Conservation (phyloP, 2,329 filamentous ascomycete species). For the Stachybotrys echinatus region DNA sequence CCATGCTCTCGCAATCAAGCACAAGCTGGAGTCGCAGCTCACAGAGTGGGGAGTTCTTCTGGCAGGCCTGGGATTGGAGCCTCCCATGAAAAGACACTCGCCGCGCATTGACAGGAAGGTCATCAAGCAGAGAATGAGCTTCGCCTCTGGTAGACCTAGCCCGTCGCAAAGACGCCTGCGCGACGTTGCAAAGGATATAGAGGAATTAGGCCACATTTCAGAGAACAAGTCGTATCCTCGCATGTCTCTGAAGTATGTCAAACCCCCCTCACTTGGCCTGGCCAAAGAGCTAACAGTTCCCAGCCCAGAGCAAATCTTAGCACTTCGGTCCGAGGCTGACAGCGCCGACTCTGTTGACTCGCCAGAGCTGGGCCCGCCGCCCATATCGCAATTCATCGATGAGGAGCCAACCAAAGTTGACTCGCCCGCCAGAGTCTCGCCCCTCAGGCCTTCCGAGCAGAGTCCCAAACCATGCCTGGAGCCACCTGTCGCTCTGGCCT, state of each 20-base stretch:
- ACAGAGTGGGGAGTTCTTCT: constrained; percentile 65
- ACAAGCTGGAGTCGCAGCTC: constrained; percentile 66
- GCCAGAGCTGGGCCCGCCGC: constrained; percentile 63
- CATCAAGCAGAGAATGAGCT: constrained; percentile 34
- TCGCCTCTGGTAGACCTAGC: constrained; percentile 33
- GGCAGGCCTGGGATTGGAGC: constrained; percentile 57
- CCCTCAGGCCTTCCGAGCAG: constrained; percentile 6
- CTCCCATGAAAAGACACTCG: constrained; percentile 44
- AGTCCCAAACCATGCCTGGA: constrained; percentile 20
- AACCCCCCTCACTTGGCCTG: not conserved
- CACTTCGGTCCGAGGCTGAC: constrained; percentile 44
- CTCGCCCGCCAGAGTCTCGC: constrained; percentile 30
- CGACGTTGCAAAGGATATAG: constrained; percentile 50
- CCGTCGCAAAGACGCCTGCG: constrained; percentile 52
- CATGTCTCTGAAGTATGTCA: constrained; percentile 60
- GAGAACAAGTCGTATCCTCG: constrained; percentile 66
- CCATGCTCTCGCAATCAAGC: constrained; percentile 64
- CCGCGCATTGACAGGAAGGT: constrained; percentile 31
- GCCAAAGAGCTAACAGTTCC: constrained; percentile 21
- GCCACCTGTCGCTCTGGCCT: constrained; percentile 23
- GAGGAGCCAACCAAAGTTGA: constrained; percentile 50
- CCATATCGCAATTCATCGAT: constrained; percentile 54
- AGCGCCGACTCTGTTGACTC: constrained; percentile 50
- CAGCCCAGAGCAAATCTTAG: constrained; percentile 59
- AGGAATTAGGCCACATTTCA: constrained; percentile 50